Base-by-base conservation (phyloP, 2,329 filamentous ascomycete species). In the Aspergillus pseudonomiae region DNA sequence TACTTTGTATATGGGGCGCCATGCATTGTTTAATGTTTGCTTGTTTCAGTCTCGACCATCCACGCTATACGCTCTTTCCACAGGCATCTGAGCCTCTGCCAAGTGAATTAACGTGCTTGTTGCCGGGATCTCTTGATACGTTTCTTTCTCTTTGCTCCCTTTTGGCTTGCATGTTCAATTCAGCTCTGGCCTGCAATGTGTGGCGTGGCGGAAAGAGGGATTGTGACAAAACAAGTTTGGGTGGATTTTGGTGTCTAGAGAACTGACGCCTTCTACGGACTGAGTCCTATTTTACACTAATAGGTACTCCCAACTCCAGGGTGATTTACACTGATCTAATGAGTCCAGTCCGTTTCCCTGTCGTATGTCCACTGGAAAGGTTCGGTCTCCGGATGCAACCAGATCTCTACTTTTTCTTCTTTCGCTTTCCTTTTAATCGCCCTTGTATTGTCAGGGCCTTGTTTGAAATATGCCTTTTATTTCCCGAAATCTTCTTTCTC, bases 1-100 rank as follows among this genome's bases (percentile, higher is more conserved):
- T 65, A 24, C 60, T 55, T 59, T 57, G 62, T 62, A 59, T 39
- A 61, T 60, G 57, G 55, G 57, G 48, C 59, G 61, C 30, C 34
- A 55, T 55, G 52, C 52, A 55, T 59, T 59, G 52, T 46, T 62
- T 59, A 57, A 54, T 54, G 54, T 54, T 55, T 59, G 58, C 52
- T 55, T 65, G 54, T 63, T 63, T 48, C 26, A 59, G 53, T 56
- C 55, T 32, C 45, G 48, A 53, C 48, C 24, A 30, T 46, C 16
- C 39, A n/a, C 16, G 14, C 36, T 55, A 34, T 53, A 59, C 34
- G 57, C 57, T 61, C 59, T 46, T 28, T 28, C 43, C 41, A 34
- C 52, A 21, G 54, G 48, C 19, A 45, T 53, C 19, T 32, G 45
- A 21, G 46, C 14, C 39, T 32, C 32, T 60, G 48, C 48, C 34